Conservation (phyloP, 2,329 filamentous ascomycete species). For the Diaporthe sp. region DNA sequence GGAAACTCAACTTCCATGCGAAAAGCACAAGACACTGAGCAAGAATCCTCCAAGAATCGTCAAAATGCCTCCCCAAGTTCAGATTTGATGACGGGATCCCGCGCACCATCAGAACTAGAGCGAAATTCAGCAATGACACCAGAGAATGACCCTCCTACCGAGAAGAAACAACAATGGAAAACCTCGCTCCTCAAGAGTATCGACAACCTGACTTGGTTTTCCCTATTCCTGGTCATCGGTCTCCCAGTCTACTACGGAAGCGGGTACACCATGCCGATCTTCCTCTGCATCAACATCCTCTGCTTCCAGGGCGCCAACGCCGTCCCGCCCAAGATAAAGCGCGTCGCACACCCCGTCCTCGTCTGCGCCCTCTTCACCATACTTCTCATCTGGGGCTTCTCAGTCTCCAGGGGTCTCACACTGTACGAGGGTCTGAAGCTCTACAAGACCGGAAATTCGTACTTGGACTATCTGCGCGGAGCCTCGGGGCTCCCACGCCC, state of each 20-base stretch:
- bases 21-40: neutral
- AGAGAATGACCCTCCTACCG: constrained; percentile 58
- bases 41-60: neutral
- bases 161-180: constrained; percentile 65
- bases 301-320: constrained; percentile 65
- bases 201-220: constrained; percentile 60
- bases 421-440: constrained; percentile 58
- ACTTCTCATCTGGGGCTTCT: constrained; percentile 67
- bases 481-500: constrained; percentile 50
- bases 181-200: constrained; percentile 59
- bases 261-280: constrained; percentile 66
- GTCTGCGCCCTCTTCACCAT: constrained; percentile 68
- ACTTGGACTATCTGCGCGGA: constrained; percentile 54
- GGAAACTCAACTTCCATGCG: neutral
- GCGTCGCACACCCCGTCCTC: constrained; percentile 71
- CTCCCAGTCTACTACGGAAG: constrained; percentile 67
- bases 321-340: constrained; percentile 62
- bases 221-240: constrained; percentile 64
- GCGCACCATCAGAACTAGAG: neutral
- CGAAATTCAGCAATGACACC: constrained; percentile 46
- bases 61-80: neutral
- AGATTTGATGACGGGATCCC: too few relatives aligned
- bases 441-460: constrained; percentile 68
- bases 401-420: constrained; percentile 54
- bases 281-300: constrained; percentile 63